Base-by-base conservation (phyloP, 371 early-diverging fungal genomes). In the Mycotypha africana region DNA sequence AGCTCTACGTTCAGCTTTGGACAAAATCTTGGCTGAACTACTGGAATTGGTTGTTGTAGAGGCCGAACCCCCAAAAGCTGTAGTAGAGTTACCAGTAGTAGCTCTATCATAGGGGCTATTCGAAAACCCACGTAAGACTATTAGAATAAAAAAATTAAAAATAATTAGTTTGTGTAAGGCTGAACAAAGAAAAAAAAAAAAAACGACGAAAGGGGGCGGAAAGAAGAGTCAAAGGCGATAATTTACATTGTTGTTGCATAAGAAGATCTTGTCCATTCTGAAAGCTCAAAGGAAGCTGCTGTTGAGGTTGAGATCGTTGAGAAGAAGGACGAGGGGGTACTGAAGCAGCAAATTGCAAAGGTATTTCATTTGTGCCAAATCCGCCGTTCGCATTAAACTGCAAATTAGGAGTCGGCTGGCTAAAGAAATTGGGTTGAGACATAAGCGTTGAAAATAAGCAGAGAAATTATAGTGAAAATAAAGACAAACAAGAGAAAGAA, bases 1-100 rank as follows among this genome's bases (percentile, higher is more conserved):
- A 26, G 84, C 86, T 32, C 86, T 78, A 47, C 80, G 65, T 53
- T 81, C 82, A 20, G 82, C 84, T 45, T 75, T 73, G 22, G 62
- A n/a, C n/a, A n/a, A n/a, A n/a, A n/a, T n/a, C n/a, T n/a, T n/a
- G n/a, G n/a, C n/a, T n/a, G n/a, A n/a, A n/a, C n/a, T n/a, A n/a
- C n/a, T n/a, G n/a, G n/a, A n/a, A n/a, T n/a, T n/a, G n/a, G n/a
- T n/a, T n/a, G n/a, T n/a, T n/a, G n/a, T n/a, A n/a, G n/a, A n/a
- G n/a, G n/a, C n/a, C n/a, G n/a, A n/a, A n/a, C n/a, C n/a, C n/a
- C n/a, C n/a, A n/a, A n/a, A n/a, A n/a, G n/a, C n/a, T n/a, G n/a
- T 32, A 20, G 38, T 20, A 32, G 20, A 19, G 22, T 15, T 10
- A 16, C 36, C 14, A 1, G 51, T 38, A 4, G 45, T 43, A 20